Base-by-base conservation (phyloP, 1,139 yeast genomes). In the Lizanozyma gosingica region DNA sequence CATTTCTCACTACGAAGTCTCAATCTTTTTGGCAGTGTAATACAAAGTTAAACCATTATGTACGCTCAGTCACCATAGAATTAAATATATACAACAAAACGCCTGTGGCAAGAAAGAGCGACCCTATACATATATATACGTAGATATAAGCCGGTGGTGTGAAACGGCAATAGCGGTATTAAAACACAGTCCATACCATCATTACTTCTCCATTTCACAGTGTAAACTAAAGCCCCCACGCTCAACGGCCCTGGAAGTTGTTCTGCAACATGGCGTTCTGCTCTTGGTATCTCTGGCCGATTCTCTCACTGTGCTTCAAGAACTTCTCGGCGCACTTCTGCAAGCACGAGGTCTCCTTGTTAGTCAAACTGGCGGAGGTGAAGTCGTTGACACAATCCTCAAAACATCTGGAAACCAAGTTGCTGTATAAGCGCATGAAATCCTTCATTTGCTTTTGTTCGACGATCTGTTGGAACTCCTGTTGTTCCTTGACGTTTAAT, bases 381-480 rank as follows among this genome's bases (percentile, higher is more conserved):
- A 92, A 90, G 63, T 92, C 98, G 62, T 90, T 90, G 60, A 92
- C 96, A 71, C 98, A 92, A 69, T 92, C 97, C 45, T 80, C 80
- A 71, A 92, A 92, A 73, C 98, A 92, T 73, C 95, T 83, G 64
- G 94, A 92, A 43, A 92, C 97, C 56, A 92, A 78, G 61, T 84
- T 83, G 49, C 97, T 88, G 76, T 92, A 92, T 41, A 78, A 78
- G 63, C 94, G 82, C 97, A 90, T 90, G 80, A 90, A 92, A 63
- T 92, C 98, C 67, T 86, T 86, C 97, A 92, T 88, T 69, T 92
- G 98, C 76, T 92, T 92, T 63, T 86, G 92, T 70, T 90, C 97
- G 52, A 90, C 95, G 51, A 90, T 73, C 64, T 82, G 90, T 67
- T 88, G 96, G 65, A 90, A 90, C 57, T 88, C 94, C 68, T 87